Evolutionary conservation across 2,329 filamentous ascomycete genomes (phyloP).

Genomic region (Blastomyces emzantsi): DNA sequence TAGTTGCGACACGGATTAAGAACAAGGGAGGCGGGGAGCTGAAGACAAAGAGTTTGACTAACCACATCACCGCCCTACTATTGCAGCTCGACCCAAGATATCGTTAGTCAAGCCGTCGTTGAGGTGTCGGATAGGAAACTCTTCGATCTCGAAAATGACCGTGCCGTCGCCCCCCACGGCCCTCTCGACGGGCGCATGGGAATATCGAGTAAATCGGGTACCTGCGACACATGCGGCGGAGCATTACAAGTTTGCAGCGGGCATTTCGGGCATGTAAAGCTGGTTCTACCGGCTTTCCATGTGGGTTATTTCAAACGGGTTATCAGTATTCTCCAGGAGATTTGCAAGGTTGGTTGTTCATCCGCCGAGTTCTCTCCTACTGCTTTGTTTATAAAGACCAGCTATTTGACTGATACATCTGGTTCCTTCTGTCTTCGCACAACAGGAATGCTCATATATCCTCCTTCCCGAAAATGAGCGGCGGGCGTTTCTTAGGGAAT

Average conservation of each 20-base stretch:
- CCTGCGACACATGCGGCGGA: conserved; percentile 75
- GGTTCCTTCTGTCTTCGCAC: neutral
- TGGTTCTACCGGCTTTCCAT: conserved; percentile 88
- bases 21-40: neutral
- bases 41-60: neutral
- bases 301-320: conserved; percentile 94
- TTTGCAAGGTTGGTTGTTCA: conserved; percentile 61
- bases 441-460: conserved; percentile 67
- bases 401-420: neutral
- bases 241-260: conserved; percentile 78
- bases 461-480: conserved; percentile 73
- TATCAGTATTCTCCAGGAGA: conserved; percentile 83
- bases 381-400: neutral
- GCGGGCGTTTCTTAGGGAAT: conserved; percentile 64
- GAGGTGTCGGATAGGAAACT: conserved; percentile 91
- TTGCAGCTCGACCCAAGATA: conserved; percentile 74
- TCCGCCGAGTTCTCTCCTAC: neutral
- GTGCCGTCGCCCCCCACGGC: conserved; percentile 68
- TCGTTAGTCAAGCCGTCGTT: conserved; percentile 88
- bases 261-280: conserved; percentile 87
- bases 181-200: conserved; percentile 83
- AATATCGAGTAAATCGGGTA: conserved; percentile 72
- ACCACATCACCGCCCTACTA: conserved; percentile 8
- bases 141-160: conserved; percentile 77
- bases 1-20: neutral